Evolutionary conservation across 495 filamentous ascomycete genomes (phyloP), one percentile per base, ranked within the genome.

Genomic region (Neurospora tetraspora): DNA sequence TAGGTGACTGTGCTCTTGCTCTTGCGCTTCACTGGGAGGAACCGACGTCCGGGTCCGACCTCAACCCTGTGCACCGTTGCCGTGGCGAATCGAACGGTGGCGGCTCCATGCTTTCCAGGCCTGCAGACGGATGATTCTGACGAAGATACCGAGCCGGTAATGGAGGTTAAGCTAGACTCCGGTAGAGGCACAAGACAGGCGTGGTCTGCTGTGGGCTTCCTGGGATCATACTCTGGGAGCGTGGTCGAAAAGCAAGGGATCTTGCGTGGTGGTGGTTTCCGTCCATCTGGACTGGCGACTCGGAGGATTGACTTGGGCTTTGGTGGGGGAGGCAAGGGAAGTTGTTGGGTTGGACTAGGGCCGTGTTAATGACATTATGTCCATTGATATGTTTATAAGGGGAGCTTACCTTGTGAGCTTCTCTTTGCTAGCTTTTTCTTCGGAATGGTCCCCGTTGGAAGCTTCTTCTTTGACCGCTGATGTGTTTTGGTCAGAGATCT

Each of bases 1-100:
- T 81, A 81, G 5, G 78, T 78, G n/a, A 80, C 39, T 7, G 78
- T 80, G 71, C 78, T 80, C 71, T 79, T 79, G 73, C 76, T 79
- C 74, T 76, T 80, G 47, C 78, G 77, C 76, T 76, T 81, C 10
- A 81, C 78, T 7, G 79, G 79, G 7, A 77, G 65, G 45, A 81
- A 75, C 27, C 78, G 77, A 18, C 78, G 75, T 20, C 78, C 77
- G 0, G 78, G 77, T 3, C 74, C 74, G 34, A 81, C 77, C 27
- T 81, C 79, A 59, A 81, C 77, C 11, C 76, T 65, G 73, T 81
- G 79, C 11, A 80, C 73, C 1, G 79, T 81, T 4, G 78, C 77
- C 27, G 80, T 81, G 65, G 77, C 78, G 39, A 81, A 81, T 18
- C 78, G 73, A n/a, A 81, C 79, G 2, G 78, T 80, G 4, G 77